A percentile compares a stretch with the other conserved stretches of the same genome.
Conservation (phyloP, 192 early-diverging fungal species). For the Piromyces finnis region DNA sequence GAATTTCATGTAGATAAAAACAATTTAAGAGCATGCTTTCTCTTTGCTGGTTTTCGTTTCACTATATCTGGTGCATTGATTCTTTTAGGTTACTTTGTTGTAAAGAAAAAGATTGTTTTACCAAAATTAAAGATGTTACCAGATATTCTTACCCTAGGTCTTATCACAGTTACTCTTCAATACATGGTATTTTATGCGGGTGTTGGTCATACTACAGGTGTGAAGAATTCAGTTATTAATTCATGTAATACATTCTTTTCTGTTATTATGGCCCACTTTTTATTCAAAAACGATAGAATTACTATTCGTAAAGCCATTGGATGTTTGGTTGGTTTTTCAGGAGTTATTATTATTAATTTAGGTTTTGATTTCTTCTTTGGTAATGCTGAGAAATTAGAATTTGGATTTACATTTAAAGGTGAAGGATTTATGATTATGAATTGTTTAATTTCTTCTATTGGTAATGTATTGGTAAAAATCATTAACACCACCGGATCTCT, state of each 20-base stretch:
- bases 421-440: background rate
- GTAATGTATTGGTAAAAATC: background rate
- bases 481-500: background rate
- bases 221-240: background rate
- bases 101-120: background rate
- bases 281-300: background rate
- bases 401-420: background rate
- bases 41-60: background rate
- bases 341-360: background rate
- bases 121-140: background rate
- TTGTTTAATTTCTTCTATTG: background rate
- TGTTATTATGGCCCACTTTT: background rate
- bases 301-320: background rate
- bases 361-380: background rate
- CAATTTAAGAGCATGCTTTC: background rate
- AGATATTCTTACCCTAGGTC: background rate
- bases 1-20: background rate
- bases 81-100: background rate
- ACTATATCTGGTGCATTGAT: background rate
- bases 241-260: background rate
- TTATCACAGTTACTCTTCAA: background rate
- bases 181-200: background rate
- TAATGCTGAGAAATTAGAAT: background rate
- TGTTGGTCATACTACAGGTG: background rate
- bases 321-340: background rate